Evolutionary conservation across 1,284 basidiomycete species (phyloP).

Genomic region (Rhodotorula mucilaginosa): DNA sequence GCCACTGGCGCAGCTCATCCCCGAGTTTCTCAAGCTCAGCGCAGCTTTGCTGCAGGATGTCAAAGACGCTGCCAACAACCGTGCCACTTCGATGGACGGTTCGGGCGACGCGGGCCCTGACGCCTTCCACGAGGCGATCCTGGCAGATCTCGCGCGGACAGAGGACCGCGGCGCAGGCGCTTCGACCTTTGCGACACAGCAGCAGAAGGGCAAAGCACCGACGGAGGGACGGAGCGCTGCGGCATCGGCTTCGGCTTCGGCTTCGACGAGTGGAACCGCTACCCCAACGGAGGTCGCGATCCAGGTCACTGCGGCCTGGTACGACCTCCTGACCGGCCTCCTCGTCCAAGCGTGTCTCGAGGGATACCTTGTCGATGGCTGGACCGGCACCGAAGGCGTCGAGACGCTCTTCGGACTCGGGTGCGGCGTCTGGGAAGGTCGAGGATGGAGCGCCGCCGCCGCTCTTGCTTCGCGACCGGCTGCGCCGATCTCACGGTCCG

Average conservation of each 20-base stretch:
- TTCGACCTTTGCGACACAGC: conserved; percentile 45
- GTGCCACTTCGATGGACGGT: neutral
- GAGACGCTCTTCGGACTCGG: conserved; percentile 71
- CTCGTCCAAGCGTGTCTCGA: conserved; percentile 74
- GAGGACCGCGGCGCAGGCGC: conserved; percentile 5
- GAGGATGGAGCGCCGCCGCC: conserved; percentile 29
- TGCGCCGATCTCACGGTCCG: neutral
- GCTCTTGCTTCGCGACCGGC: neutral
- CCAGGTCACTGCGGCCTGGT: conserved; percentile 65
- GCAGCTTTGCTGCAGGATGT: conserved; percentile 67
- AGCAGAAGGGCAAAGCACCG: conserved; percentile 16
- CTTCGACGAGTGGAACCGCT: neutral
- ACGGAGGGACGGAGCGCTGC: neutral
- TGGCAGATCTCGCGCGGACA: conserved; percentile 45
- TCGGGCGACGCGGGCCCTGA: no score
- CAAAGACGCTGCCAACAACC: conserved; percentile 56
- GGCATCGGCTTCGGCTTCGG: conserved; percentile 18
- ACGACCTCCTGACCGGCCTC: conserved; percentile 68
- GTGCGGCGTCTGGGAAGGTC: conserved; percentile 53
- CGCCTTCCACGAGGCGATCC: neutral
- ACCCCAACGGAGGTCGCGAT: conserved; percentile 21
- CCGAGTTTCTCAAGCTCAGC: conserved; percentile 67
- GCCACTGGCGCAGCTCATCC: conserved; percentile 62
- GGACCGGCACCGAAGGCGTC: conserved; percentile 67
- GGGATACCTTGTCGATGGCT: conserved; percentile 73